Evolutionary conservation across 78 protist genomes (phyloP).

Genomic region (Acrasis kona): DNA sequence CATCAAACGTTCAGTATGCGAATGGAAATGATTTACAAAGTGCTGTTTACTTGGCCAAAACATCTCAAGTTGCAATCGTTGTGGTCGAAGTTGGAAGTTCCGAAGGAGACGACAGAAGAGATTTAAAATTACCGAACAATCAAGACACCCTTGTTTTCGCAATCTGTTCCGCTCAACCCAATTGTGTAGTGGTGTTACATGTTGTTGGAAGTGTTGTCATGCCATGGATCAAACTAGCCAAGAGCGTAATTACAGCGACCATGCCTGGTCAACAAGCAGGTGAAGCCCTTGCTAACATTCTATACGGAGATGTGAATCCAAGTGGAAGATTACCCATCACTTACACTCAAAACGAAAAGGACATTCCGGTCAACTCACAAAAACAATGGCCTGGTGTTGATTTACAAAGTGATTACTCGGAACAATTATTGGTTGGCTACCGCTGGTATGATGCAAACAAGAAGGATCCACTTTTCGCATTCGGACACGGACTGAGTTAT

Average conservation of each 20-base stretch:
- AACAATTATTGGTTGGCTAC: neutral
- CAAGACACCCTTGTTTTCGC: neutral
- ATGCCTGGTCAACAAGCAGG: constrained; percentile 6
- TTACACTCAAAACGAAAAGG: neutral
- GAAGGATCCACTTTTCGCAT: neutral
- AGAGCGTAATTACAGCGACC: neutral
- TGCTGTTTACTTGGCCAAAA: neutral
- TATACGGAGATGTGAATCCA: neutral
- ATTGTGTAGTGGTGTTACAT: neutral
- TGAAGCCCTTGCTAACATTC: neutral
- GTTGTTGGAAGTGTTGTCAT: neutral
- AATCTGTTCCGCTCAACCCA: neutral
- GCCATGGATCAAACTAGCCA: neutral
- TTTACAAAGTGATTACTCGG: neutral
- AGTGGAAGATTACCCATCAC: constrained; percentile 14
- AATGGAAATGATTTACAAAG: neutral
- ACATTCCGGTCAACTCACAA: neutral
- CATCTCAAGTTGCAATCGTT: neutral
- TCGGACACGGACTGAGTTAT: constrained; percentile 12
- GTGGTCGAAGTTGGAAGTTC: neutral
- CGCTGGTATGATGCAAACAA: neutral
- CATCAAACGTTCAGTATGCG: neutral
- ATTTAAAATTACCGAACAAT: neutral
- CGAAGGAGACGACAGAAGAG: constrained; percentile 1
- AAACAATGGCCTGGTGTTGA: neutral